Evolutionary conservation across 768 basidiomycete species (phyloP), one percentile per base, ranked within the genome.

Genomic region (Calvatia gigantea): DNA sequence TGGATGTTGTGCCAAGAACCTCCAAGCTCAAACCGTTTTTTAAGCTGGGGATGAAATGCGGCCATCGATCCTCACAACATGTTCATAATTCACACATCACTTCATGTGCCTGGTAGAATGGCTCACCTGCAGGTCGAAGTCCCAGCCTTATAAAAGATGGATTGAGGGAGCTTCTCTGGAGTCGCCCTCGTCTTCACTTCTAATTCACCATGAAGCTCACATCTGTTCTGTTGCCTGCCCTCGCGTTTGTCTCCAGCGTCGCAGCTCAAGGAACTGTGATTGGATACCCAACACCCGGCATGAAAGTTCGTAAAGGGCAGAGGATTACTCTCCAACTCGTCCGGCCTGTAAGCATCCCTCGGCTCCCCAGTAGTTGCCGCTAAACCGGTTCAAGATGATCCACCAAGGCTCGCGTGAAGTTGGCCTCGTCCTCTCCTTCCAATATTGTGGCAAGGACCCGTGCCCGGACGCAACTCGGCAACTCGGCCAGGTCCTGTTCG

Each of bases 381-480:
- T n/a, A n/a, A n/a, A 38, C 51, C 23, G 12, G 4, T 19, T 41
- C 3, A 15, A 32, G 47, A 41, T 8, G 25, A 28, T 44, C 44
- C 25, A 42, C 17, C 28, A 8, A 38, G 73, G 73, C 4, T 73
- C 72, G n/a, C 68, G 63, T 45, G 76, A 80, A 57, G 73, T 77
- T 3, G 77, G 74, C 17, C 60, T 80, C 33, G 72, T 70, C 21
- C 73, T 81, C 58, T 80, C 51, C 64, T 69, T 42, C 70, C 71
- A 33, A 43, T 43, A 43, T 43, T 80, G 78, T 61, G 37, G 60
- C 29, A 60, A 61, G 3, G 57, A 43, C 23, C 59, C 64, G n/a
- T 60, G 51, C 58, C 57, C 60, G 17, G 44, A 62, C 4, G 62
- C 70, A n/a, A 52, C 44, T 21, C 54, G 52, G 7, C 41, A 63